A percentile compares a stretch with the other conserved stretches of the same genome.
These are phyloP conservation scores for Paspalum vaginatum DNA, from an alignment of 176 grass and related monocot genomes.

Conservation along the genomic window DNA sequence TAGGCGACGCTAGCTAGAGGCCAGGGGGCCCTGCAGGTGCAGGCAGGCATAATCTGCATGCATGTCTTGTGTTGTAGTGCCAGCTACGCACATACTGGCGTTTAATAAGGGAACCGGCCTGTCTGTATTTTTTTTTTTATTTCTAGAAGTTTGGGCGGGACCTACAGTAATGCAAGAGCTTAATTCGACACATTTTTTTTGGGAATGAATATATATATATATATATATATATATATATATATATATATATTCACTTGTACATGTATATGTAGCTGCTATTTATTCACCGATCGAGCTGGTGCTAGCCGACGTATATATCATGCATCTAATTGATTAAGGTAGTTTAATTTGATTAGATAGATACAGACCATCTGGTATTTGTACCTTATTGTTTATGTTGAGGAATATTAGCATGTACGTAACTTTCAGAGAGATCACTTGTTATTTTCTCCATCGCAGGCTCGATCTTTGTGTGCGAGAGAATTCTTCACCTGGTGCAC, in stretches of 20 bases:
- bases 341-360: neutral
- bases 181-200: too few species aligned
- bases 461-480: slow-evolving; percentile 37
- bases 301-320: neutral
- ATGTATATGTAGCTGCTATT: too few species aligned
- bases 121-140: neutral
- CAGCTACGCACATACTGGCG: slow-evolving; percentile 9
- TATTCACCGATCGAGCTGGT: neutral
- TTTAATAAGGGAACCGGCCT: neutral
- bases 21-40: neutral
- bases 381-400: slow-evolving; percentile 10
- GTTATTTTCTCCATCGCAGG: slow-evolving; percentile 37
- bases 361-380: neutral
- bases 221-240: too few species aligned
- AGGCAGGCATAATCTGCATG: slow-evolving; percentile 18
- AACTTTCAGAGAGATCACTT: slow-evolving; percentile 51
- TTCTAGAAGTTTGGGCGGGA: too few species aligned
- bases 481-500: slow-evolving; percentile 48
- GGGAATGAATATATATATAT: too few species aligned
- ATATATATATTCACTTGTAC: too few species aligned
- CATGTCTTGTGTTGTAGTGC: neutral
- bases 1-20: neutral
- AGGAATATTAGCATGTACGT: slow-evolving; percentile 27
- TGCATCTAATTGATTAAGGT: neutral
- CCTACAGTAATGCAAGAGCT: too few species aligned